Conservation (phyloP, 2,329 filamentous ascomycete genomes). For the Colletotrichum sp. region DNA sequence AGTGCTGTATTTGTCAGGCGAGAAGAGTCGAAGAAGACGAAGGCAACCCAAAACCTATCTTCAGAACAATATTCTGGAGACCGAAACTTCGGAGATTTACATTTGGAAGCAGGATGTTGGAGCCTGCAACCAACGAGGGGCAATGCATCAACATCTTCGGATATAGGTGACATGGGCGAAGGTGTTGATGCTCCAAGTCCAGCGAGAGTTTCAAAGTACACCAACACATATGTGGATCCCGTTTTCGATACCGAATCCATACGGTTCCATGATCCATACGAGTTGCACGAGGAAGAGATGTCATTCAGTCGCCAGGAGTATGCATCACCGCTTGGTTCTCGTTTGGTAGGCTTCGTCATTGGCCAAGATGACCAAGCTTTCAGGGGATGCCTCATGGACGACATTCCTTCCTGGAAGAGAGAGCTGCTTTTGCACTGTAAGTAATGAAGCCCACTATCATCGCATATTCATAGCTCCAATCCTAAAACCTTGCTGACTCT, state of each 20-base stretch:
- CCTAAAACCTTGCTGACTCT: neutral
- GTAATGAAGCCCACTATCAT: neutral
- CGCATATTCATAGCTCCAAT: neutral
- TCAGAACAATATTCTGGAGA: neutral
- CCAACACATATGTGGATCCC: neutral
- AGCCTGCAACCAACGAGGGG: neutral
- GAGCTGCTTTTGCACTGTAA: neutral
- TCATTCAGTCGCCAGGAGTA: accelerated
- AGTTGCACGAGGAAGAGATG: neutral
- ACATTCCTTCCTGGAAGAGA: neutral
- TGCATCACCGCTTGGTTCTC: accelerated
- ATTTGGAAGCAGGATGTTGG: neutral
- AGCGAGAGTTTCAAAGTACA: accelerated
- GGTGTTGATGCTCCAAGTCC: neutral
- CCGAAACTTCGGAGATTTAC: neutral
- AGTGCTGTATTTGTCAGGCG: neutral
- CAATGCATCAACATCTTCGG: neutral
- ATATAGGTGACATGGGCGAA: neutral
- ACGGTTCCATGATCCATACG: accelerated
- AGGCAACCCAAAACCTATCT: neutral
- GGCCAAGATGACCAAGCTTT: neutral
- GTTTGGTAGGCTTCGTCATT: neutral
- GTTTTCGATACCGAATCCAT: neutral
- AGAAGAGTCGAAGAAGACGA: neutral
- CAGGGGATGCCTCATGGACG: neutral